phyloP scores from a whole-genome alignment of 2,329 filamentous ascomycete species.

The Rhynchosporium secalis region DNA sequence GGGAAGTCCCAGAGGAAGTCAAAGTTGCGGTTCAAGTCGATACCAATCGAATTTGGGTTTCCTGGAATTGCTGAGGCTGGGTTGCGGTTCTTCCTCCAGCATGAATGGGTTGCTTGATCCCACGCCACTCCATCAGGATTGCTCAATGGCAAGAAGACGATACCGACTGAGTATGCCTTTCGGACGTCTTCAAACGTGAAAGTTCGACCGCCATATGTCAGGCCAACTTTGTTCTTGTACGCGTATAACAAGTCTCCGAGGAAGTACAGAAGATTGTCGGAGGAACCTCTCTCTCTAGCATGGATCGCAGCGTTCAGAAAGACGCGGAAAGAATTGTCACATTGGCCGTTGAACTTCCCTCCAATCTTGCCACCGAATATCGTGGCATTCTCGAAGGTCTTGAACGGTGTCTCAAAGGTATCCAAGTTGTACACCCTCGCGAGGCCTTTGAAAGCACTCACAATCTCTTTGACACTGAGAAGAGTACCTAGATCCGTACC shows the following conservation, averaged over 20 bases:
- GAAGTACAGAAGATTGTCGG: slow-evolving; percentile 58
- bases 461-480: slow-evolving; percentile 46
- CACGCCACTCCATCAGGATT: slow-evolving; percentile 54
- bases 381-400: slow-evolving; percentile 45
- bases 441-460: slow-evolving; percentile 44
- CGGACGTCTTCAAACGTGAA: slow-evolving; percentile 54
- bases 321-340: slow-evolving; percentile 47
- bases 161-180: slow-evolving; percentile 51
- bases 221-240: slow-evolving; percentile 48
- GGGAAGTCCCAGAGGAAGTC: slow-evolving; percentile 57
- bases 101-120: slow-evolving; percentile 50
- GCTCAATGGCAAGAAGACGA: slow-evolving; percentile 53
- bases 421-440: slow-evolving; percentile 44
- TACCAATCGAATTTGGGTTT: slow-evolving; percentile 42
- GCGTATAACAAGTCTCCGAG: slow-evolving; percentile 57
- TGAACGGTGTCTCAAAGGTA: slow-evolving; percentile 45
- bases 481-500: slow-evolving; percentile 42
- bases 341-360: slow-evolving; percentile 39
- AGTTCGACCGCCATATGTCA: slow-evolving; percentile 52
- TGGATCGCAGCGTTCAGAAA: slow-evolving; percentile 57
- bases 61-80: slow-evolving; percentile 39
- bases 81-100: slow-evolving; percentile 60
- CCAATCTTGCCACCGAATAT: slow-evolving; percentile 46
- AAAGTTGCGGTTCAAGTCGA: slow-evolving; percentile 59
- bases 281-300: slow-evolving; percentile 57